phyloP scores from a whole-genome alignment of 1,284 basidiomycete species.

The Sphaerobolus stellatus region DNA sequence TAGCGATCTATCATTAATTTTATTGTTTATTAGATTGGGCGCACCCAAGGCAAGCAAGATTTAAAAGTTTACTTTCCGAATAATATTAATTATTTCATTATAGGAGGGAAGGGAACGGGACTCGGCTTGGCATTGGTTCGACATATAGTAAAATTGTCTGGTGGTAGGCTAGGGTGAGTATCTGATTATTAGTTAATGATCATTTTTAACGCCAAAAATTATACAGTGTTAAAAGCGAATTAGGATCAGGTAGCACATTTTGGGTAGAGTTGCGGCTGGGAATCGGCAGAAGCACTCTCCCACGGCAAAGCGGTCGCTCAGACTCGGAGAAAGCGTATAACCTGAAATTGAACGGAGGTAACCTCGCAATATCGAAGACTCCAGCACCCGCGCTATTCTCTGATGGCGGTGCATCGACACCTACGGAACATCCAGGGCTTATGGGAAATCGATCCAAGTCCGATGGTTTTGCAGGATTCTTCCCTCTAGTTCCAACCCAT shows the following conservation, averaged over 20 bases:
- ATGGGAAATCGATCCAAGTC: not conserved
- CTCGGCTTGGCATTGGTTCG: conserved; percentile 87
- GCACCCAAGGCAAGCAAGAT: conserved; percentile 63
- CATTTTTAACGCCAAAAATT: not conserved
- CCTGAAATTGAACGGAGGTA: too few species aligned
- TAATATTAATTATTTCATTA: not conserved
- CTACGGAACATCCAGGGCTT: not conserved
- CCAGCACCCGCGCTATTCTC: not conserved
- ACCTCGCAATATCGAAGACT: too few species aligned
- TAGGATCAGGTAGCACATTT: conserved; percentile 67
- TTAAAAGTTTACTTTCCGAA: too few species aligned
- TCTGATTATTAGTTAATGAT: conserved; percentile 24
- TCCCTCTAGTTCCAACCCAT: not conserved
- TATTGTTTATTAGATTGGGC: conserved; percentile 22
- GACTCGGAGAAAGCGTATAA: not conserved
- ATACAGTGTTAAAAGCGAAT: conserved; percentile 51
- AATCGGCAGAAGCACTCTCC: conserved; percentile 36
- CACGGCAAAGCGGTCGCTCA: conserved; percentile 9
- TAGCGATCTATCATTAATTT: not conserved
- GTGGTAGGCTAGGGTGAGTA: conserved; percentile 70
- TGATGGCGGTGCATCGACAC: not conserved
- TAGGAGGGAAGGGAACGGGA: conserved; percentile 82
- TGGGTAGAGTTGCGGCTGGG: conserved; percentile 74
- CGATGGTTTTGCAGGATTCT: not conserved
- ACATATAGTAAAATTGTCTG: conserved; percentile 82